Evolutionary conservation across 2,329 filamentous ascomycete genomes (phyloP).

Genomic region (Microdochium bolleyi): DNA sequence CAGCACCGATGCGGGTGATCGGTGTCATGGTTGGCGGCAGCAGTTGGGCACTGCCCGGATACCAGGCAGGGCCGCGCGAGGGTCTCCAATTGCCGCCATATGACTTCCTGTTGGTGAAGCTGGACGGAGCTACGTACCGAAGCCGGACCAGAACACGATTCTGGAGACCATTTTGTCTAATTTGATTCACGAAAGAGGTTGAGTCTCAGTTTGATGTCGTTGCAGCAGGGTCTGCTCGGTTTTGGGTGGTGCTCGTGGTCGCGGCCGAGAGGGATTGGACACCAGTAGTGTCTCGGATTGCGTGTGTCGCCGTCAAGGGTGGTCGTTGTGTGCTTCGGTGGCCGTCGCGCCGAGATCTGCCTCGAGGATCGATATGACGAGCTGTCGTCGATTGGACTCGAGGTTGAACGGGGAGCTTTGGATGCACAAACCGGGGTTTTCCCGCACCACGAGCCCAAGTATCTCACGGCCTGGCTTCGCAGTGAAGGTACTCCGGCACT

Average conservation of each 20-base stretch:
- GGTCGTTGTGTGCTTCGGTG: neutral
- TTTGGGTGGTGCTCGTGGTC: no score
- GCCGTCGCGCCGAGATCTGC: neutral
- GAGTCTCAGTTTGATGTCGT: neutral
- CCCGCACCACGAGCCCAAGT: neutral
- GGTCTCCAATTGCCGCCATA: no score
- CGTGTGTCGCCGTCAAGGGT: neutral
- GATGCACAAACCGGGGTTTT: neutral
- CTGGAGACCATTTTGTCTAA: conserved; percentile 47
- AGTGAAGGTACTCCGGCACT: neutral
- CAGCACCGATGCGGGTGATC: no score
- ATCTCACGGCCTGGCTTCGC: neutral
- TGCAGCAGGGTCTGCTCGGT: neutral
- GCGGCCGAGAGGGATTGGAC: neutral
- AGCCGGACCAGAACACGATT: conserved; percentile 79
- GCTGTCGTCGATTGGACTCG: neutral
- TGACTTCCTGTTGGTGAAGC: no score
- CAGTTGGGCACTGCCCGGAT: no score
- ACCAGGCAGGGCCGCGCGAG: no score
- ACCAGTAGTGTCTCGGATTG: neutral
- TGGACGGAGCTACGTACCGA: conserved; percentile 74
- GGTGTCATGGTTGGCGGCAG: no score
- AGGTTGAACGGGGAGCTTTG: neutral
- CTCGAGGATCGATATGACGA: neutral
- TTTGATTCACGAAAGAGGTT: conserved; percentile 1